Evolutionary conservation across 208 protist species (phyloP).

Genomic region (Porcisia deanei): DNA sequence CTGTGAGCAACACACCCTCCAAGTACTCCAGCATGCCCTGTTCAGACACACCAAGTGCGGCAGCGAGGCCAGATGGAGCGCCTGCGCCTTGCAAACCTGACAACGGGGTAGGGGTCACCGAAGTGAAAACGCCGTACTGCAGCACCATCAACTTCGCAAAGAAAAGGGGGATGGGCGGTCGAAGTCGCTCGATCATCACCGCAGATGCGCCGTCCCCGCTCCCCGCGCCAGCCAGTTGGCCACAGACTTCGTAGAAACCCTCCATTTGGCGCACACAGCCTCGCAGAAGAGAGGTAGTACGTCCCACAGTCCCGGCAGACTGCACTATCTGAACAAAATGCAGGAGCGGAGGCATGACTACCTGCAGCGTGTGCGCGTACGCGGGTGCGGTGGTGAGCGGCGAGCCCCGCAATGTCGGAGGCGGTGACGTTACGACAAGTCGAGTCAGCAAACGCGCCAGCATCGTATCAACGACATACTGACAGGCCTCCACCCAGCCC

Average conservation of each 20-base stretch:
- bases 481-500: slow-evolving; percentile 34
- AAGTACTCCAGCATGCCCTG: slow-evolving; percentile 16
- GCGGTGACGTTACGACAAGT: slow-evolving; percentile 17
- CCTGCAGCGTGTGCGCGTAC: slow-evolving; percentile 30
- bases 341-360: slow-evolving; percentile 32
- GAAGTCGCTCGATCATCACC: slow-evolving; percentile 12
- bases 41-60: slow-evolving; percentile 13
- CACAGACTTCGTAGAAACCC: slow-evolving; percentile 29
- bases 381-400: slow-evolving; percentile 13
- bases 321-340: slow-evolving; percentile 29
- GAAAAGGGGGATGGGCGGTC: slow-evolving; percentile 21
- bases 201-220: slow-evolving; percentile 3
- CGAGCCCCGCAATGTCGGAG: slow-evolving; percentile 8
- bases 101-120: not conserved
- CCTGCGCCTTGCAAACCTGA: not conserved
- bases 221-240: not conserved
- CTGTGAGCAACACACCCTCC: slow-evolving; percentile 19
- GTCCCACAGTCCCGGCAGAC: slow-evolving; percentile 19
- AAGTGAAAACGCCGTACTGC: slow-evolving; percentile 19
- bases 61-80: not conserved
- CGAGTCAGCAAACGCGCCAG: slow-evolving; percentile 29
- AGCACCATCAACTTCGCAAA: slow-evolving; percentile 26
- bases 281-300: slow-evolving; percentile 26
- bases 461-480: slow-evolving; percentile 21
- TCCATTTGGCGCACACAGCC: slow-evolving; percentile 36